Conservation (phyloP, 2,329 filamentous ascomycete genomes). For the Fusarium globosum region DNA sequence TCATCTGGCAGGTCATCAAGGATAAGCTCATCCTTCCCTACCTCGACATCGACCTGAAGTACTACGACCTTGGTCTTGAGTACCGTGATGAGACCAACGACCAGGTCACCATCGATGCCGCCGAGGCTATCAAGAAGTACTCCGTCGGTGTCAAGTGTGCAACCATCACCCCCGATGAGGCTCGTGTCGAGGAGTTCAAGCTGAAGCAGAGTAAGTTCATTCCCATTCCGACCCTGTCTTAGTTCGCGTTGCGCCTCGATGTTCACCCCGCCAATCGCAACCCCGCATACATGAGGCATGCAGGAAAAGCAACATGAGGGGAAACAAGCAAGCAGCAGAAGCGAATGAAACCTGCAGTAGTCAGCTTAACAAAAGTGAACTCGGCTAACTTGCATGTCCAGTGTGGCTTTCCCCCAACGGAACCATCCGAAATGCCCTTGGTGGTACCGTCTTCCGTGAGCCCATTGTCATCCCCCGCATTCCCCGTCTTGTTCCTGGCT, state of each 20-base stretch:
- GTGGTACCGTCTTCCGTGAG: slow-evolving; percentile 98
- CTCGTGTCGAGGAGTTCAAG: slow-evolving; percentile 96
- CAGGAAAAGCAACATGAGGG: slow-evolving; percentile 17
- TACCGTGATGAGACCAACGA: slow-evolving; percentile 98
- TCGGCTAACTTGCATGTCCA: slow-evolving; percentile 51
- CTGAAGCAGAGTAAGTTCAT: slow-evolving; percentile 88
- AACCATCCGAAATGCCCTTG: slow-evolving; percentile 79
- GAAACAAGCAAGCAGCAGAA: slow-evolving; percentile 15
- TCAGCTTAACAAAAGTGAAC: slow-evolving; percentile 13
- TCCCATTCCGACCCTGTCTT: slow-evolving; percentile 17
- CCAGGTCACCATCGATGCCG: slow-evolving; percentile 93
- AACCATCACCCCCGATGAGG: slow-evolving; percentile 98
- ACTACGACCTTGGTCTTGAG: slow-evolving; percentile 92
- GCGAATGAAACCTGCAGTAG: slow-evolving; percentile 26
- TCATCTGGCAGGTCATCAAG: slow-evolving; percentile 99
- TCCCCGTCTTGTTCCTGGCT: slow-evolving; percentile 92
- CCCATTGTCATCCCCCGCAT: slow-evolving; percentile 96
- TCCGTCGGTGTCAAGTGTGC: slow-evolving; percentile 99
- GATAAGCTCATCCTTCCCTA: slow-evolving; percentile 98
- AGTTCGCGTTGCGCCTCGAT: slow-evolving; percentile 32
- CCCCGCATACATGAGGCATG: slow-evolving; percentile 41
- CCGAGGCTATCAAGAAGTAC: slow-evolving; percentile 99
- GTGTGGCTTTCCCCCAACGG: slow-evolving; percentile 99
- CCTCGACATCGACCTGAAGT: slow-evolving; percentile 97
- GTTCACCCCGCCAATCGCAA: slow-evolving; percentile 34